Evolutionary conservation across 495 filamentous ascomycete genomes (phyloP).

Genomic region (Sordaria brevicollis): DNA sequence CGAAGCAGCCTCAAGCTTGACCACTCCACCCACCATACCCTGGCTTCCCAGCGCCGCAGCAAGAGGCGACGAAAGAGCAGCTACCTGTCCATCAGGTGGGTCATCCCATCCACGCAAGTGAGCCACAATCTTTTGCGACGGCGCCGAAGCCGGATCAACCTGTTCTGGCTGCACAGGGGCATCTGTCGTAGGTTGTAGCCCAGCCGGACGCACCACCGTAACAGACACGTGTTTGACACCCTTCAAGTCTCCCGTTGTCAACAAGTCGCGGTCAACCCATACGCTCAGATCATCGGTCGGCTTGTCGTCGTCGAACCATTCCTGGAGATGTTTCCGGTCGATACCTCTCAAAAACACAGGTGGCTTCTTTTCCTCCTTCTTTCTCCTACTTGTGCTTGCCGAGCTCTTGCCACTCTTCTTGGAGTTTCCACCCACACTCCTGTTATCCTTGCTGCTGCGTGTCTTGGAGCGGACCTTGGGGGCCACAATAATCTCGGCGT

Average conservation of each 20-base stretch:
- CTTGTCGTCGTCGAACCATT: slow-evolving; percentile 62
- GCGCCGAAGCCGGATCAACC: slow-evolving; percentile 45
- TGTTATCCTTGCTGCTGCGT: slow-evolving; percentile 44
- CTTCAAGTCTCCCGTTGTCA: slow-evolving; percentile 56
- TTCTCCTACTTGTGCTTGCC: slow-evolving; percentile 53
- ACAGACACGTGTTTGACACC: slow-evolving; percentile 64
- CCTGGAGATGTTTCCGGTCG: slow-evolving; percentile 50
- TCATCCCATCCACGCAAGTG: slow-evolving; percentile 71
- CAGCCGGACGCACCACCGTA: slow-evolving; percentile 69
- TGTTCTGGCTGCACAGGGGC: slow-evolving; percentile 60
- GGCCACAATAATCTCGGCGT: slow-evolving; percentile 93
- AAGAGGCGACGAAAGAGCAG: slow-evolving; percentile 64
- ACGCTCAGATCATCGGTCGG: slow-evolving; percentile 55
- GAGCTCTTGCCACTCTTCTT: slow-evolving; percentile 66
- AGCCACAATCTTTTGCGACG: slow-evolving; percentile 64
- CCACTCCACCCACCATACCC: slow-evolving; percentile 74
- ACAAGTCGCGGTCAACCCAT: slow-evolving; percentile 73
- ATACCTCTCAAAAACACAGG: slow-evolving; percentile 69
- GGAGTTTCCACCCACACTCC: slow-evolving; percentile 59
- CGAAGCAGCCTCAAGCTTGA: slow-evolving; percentile 62
- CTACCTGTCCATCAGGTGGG: slow-evolving; percentile 69
- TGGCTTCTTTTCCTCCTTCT: slow-evolving; percentile 50
- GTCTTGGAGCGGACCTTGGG: slow-evolving; percentile 58
- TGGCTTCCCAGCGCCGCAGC: slow-evolving; percentile 59
- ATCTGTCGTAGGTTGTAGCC: slow-evolving; percentile 63